Evolutionary conservation across 768 basidiomycete species (phyloP).

Genomic region (Antrodiella citrinella): DNA sequence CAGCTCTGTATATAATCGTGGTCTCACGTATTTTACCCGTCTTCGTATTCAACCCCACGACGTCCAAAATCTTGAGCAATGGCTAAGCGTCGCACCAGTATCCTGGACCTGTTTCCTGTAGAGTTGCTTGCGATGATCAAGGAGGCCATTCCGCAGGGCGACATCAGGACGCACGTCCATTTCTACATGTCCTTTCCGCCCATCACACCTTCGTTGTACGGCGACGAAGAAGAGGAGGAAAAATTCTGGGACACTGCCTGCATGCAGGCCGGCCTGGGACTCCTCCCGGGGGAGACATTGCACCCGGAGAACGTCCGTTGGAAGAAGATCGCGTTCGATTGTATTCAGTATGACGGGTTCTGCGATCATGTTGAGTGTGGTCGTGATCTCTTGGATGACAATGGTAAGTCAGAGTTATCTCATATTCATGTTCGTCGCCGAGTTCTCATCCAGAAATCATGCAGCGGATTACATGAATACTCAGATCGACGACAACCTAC

Average conservation of each 20-base stretch:
- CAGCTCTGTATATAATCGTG: no score
- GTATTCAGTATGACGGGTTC: slow-evolving; percentile 5
- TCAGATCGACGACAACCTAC: not conserved
- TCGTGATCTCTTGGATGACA: slow-evolving; percentile 1
- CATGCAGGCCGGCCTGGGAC: slow-evolving; percentile 5
- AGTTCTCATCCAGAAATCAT: not conserved
- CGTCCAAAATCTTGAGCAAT: no score
- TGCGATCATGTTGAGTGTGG: slow-evolving; percentile 7
- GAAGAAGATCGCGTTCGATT: slow-evolving; percentile 5
- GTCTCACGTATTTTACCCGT: no score
- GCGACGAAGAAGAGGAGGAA: not conserved
- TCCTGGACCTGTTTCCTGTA: not conserved
- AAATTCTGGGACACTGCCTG: slow-evolving; percentile 4
- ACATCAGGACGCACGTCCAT: slow-evolving; percentile 5
- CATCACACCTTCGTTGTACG: slow-evolving; percentile 5
- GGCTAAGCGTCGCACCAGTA: no score
- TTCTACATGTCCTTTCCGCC: slow-evolving; percentile 4
- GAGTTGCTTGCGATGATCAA: slow-evolving; percentile 5
- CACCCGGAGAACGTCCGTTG: not conserved
- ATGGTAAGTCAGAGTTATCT: slow-evolving; percentile 1
- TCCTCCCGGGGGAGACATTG: not conserved
- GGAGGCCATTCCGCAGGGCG: not conserved
- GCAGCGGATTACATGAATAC: not conserved
- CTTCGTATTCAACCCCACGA: no score
- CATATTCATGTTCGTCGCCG: not conserved